Conservation (phyloP, 2,329 filamentous ascomycete species). For the Cladosporium velox region DNA sequence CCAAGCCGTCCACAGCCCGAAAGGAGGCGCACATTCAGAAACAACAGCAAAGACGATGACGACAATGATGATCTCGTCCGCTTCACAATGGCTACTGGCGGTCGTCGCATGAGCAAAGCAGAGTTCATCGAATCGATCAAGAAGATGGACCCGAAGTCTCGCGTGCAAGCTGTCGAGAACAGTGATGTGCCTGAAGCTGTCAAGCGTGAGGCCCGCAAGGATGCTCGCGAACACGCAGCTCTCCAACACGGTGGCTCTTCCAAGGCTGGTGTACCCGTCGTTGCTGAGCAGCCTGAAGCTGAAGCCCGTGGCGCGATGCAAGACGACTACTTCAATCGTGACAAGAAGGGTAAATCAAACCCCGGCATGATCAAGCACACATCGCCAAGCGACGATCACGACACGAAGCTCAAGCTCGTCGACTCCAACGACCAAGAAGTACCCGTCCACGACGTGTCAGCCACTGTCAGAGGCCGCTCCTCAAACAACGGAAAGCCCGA, state of each 20-base stretch:
- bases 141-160: conserved; percentile 67
- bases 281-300: conserved; percentile 27
- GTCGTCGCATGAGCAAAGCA: conserved; percentile 74
- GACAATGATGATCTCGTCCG: conserved; percentile 71
- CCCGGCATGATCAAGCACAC: neutral
- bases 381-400: conserved; percentile 28
- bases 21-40: conserved; percentile 10
- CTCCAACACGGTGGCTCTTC: conserved; percentile 18
- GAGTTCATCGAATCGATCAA: conserved; percentile 77
- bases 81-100: conserved; percentile 74
- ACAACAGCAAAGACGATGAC: conserved; percentile 34
- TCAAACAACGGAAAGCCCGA: conserved; percentile 27
- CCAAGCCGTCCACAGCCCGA: conserved; percentile 8
- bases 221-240: conserved; percentile 40
- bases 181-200: conserved; percentile 50
- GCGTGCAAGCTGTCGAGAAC: conserved; percentile 52
- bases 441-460: conserved; percentile 50
- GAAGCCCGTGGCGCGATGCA: conserved; percentile 20
- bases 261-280: conserved; percentile 26
- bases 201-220: conserved; percentile 49
- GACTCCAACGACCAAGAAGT: conserved; percentile 49
- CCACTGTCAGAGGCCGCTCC: conserved; percentile 28
- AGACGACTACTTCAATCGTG: conserved; percentile 5
- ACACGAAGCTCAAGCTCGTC: conserved; percentile 47
- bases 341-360: neutral